Conservation (phyloP, 2,329 filamentous ascomycete species). For the Botrytis cinerea region DNA sequence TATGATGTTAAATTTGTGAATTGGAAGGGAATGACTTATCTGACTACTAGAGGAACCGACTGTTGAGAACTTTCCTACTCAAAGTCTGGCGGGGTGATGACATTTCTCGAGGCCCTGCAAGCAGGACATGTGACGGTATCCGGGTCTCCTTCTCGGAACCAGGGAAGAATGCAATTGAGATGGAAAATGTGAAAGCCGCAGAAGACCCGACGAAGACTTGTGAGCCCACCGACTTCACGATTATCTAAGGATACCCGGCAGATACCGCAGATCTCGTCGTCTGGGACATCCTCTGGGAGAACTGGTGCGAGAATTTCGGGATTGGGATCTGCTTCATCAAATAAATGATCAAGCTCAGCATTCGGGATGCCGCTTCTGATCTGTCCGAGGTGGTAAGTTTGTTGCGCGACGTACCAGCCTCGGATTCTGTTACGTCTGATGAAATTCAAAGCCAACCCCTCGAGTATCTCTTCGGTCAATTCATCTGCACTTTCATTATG, state of each 20-base stretch:
- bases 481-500: not conserved
- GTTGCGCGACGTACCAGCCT: not conserved
- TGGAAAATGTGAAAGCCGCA: not conserved
- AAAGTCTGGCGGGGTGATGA: not conserved
- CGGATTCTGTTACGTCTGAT: not conserved
- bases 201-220: not conserved
- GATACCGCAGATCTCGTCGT: not conserved
- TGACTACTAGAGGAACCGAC: not conserved
- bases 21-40: not conserved
- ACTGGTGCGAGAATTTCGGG: not conserved
- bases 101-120: not conserved
- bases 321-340: not conserved
- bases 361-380: not conserved
- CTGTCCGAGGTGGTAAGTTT: not conserved
- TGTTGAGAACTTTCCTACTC: too few species aligned
- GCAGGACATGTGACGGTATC: not conserved
- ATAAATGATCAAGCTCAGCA: not conserved
- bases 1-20: not conserved
- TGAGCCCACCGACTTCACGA: not conserved
- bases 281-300: rapidly evolving
- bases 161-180: not conserved
- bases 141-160: not conserved
- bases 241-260: not conserved
- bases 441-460: not conserved
- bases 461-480: not conserved